Base-by-base conservation (phyloP, 1,139 yeast genomes). In the Blastobotrys serpentis region DNA sequence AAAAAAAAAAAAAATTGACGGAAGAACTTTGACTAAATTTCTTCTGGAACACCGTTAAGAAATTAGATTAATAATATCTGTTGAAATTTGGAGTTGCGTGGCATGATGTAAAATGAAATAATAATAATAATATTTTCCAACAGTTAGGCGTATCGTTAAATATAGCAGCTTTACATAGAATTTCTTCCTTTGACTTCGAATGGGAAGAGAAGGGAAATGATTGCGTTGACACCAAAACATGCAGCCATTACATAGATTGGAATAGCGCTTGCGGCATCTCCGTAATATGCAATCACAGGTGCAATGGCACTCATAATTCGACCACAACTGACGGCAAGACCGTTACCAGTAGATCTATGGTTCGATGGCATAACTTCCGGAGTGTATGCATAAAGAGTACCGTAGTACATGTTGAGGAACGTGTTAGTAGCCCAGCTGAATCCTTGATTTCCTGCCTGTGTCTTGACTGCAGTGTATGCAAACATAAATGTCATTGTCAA, bases 171-270 rank as follows among this genome's bases (percentile, higher is more conserved):
- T 42, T 42, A 46, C 45, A 42, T 42, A 37, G 49, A 42, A 36
- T 46, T 42, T 26, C 29, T 46, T 3, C 56, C 56, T 10, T 51
- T 47, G 16, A 49, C 50, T 54, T 76, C 81, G 53, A 69, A 76
- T 3, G 81, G 81, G 46, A 77, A 64, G 38, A 68, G 58, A 40
- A 72, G 53, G 0, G 78, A 72, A 21, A 74, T 48, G n/a, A 74
- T 41, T 1, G 76, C 76, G 42, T 73, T 60, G 8, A 63, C 62
- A 2, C 79, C 79, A 18, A 59, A 73, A 49, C 73, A 66, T 1
- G 78, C 79, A 25, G 82, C 84, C 64, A 79, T 74, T 14, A 78
- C 77, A 74, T 78, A 78, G 44, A 79, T 75, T 2, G 82, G 82
- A 23, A 73, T 73, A 6, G 73, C 49, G 3, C 78, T 67, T 4